These are phyloP conservation scores for Trichoderma atroviride DNA, from an alignment of 2,329 filamentous ascomycete genomes.

Conservation along the genomic window DNA sequence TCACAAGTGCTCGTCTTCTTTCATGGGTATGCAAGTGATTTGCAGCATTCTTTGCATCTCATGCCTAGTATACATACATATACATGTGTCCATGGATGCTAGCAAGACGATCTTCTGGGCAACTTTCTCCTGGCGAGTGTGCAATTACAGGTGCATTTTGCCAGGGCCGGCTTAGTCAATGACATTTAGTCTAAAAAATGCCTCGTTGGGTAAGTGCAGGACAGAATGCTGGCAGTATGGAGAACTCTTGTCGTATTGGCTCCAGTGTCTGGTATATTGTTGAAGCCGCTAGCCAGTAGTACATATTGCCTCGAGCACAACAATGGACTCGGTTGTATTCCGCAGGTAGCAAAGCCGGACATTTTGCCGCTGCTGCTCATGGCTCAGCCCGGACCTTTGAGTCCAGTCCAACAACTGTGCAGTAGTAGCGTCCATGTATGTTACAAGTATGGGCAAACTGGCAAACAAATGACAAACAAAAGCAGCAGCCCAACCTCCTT, in stretches of 20 bases:
- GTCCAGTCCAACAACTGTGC: background rate
- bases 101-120: background rate
- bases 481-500: background rate
- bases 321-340: constrained; percentile 1
- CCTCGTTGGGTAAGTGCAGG: constrained; percentile 7
- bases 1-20: background rate
- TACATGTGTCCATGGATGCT: background rate
- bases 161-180: background rate
- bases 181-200: background rate
- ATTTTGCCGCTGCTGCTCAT: background rate
- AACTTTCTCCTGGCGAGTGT: background rate
- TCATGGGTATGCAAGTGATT: constrained; percentile 12
- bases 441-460: background rate
- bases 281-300: background rate
- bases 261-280: background rate
- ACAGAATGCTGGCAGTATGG: background rate
- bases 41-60: constrained; percentile 11
- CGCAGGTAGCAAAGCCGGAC: background rate
- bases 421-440: background rate
- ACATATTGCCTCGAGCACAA: background rate
- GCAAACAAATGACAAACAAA: background rate
- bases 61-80: background rate
- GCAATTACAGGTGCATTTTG: background rate
- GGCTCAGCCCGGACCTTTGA: background rate
- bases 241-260: background rate